Conservation (phyloP, 352 stramenopile species). For the Phytophthora meadii region DNA sequence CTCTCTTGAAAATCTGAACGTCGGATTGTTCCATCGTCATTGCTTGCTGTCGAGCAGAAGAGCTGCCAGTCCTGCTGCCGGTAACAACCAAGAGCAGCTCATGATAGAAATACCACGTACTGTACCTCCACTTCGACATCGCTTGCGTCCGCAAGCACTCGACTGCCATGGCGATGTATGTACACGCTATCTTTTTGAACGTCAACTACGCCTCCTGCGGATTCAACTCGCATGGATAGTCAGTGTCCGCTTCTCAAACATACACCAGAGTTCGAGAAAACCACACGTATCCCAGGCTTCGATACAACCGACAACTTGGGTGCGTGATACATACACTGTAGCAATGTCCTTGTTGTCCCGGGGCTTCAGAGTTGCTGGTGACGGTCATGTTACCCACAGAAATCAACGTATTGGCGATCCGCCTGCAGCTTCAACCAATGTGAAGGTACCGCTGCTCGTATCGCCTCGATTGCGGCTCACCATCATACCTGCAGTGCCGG, state of each 20-base stretch:
- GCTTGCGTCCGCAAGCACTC: neutral
- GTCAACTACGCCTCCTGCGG: constrained; percentile 1
- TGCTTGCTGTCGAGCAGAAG: neutral
- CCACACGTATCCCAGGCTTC: neutral
- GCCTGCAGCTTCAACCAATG: constrained; percentile 15
- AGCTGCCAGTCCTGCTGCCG: neutral
- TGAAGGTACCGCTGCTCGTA: constrained; percentile 16
- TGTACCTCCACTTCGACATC: neutral
- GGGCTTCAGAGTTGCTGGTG: neutral
- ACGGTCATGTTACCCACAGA: neutral
- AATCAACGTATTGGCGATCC: constrained; percentile 6
- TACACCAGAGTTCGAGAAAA: neutral
- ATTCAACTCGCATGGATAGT: neutral
- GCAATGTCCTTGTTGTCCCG: neutral
- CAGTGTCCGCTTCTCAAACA: too few species aligned
- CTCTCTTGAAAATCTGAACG: neutral
- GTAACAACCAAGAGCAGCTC: neutral
- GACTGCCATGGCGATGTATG: neutral
- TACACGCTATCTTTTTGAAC: neutral
- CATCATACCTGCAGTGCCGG: constrained; percentile 26
- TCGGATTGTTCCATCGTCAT: neutral
- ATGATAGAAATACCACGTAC: neutral
- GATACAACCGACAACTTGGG: neutral
- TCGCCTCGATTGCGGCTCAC: constrained; percentile 35
- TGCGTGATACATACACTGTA: too few species aligned